phyloP scores from a whole-genome alignment of 768 basidiomycete genomes.

The Rhodotorula diobovata region DNA sequence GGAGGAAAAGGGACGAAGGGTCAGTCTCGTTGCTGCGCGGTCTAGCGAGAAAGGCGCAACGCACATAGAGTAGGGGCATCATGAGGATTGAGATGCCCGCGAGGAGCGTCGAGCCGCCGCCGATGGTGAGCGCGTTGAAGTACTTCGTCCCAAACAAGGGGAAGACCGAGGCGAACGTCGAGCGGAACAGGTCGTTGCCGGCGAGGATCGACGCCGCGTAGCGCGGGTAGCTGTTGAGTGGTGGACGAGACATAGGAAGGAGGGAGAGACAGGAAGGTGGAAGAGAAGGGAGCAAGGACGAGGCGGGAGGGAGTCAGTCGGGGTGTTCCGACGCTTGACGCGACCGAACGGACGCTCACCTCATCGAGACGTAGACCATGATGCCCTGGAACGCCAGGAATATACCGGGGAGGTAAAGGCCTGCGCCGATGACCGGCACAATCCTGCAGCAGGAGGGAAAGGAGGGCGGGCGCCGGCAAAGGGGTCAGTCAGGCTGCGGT shows the following conservation, averaged over 20 bases:
- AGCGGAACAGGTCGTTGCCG: constrained; percentile 47
- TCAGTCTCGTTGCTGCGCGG: not conserved
- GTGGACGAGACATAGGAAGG: no score
- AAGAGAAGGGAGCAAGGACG: no score
- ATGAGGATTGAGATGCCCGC: constrained; percentile 46
- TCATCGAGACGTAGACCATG: constrained; percentile 15
- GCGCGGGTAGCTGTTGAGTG: constrained; percentile 43
- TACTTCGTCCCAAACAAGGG: constrained; percentile 44
- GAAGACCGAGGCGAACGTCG: constrained; percentile 40
- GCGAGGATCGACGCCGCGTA: constrained; percentile 48
- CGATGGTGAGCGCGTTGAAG: constrained; percentile 45
- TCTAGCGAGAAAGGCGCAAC: not conserved
- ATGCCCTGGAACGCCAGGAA: constrained; percentile 23
- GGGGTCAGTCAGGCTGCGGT: no score
- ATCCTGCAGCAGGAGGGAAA: constrained; percentile 11
- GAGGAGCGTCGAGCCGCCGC: constrained; percentile 45
- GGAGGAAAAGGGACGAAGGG: not conserved
- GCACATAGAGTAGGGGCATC: constrained; percentile 45
- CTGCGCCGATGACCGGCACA: constrained; percentile 15
- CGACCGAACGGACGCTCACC: not conserved
- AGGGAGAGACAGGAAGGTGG: not conserved
- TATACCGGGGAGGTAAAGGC: constrained; percentile 30
- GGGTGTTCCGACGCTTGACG: not conserved
- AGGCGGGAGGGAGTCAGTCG: not conserved
- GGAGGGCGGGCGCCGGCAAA: no score